Percentiles rank a stretch among this genome's conserved stretches.
These are phyloP conservation scores for Cardiospermum halicacabum DNA, from an alignment of 345 rosid species.

Conservation along the genomic window DNA sequence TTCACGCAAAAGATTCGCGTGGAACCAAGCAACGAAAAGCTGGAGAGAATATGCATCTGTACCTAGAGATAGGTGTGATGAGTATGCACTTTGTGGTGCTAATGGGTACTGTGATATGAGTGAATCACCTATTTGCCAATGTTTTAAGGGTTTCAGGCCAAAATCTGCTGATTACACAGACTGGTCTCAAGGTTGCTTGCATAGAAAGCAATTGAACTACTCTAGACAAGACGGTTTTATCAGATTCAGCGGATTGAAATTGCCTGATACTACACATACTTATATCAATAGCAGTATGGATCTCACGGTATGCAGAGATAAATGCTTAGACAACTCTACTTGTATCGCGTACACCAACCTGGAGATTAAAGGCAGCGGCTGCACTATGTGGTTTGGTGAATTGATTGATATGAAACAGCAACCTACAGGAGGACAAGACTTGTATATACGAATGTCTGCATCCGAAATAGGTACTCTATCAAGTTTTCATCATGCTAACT, in stretches of 20 bases:
- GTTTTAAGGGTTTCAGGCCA: slow-evolving; percentile 38
- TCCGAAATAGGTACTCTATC: slow-evolving; percentile 29
- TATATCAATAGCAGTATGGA: slow-evolving; percentile 25
- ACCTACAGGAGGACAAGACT: slow-evolving; percentile 25
- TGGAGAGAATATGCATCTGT: slow-evolving; percentile 34
- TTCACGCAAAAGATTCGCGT: slow-evolving; percentile 25
- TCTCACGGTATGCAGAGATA: slow-evolving; percentile 27
- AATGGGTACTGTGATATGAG: slow-evolving; percentile 29
- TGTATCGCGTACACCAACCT: slow-evolving; percentile 33
- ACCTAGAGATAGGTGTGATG: slow-evolving; percentile 43
- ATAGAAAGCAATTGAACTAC: slow-evolving; percentile 26
- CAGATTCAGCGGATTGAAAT: slow-evolving; percentile 19
- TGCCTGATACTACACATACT: slow-evolving; percentile 30
- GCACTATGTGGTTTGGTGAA: slow-evolving; percentile 33
- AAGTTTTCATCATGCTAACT: not conserved
- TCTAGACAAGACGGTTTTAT: slow-evolving; percentile 29
- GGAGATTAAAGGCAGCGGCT: slow-evolving; percentile 33
- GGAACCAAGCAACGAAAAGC: slow-evolving; percentile 29
- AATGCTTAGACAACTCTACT: slow-evolving; percentile 34
- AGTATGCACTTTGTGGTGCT: slow-evolving; percentile 25
- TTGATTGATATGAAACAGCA: slow-evolving; percentile 28
- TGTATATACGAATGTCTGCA: slow-evolving; percentile 26
- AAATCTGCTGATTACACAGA: slow-evolving; percentile 20
- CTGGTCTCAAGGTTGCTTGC: slow-evolving; percentile 42
- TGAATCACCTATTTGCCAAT: slow-evolving; percentile 23